Conservation (phyloP, 2,329 filamentous ascomycete genomes). For the Sporothrix protearum region DNA sequence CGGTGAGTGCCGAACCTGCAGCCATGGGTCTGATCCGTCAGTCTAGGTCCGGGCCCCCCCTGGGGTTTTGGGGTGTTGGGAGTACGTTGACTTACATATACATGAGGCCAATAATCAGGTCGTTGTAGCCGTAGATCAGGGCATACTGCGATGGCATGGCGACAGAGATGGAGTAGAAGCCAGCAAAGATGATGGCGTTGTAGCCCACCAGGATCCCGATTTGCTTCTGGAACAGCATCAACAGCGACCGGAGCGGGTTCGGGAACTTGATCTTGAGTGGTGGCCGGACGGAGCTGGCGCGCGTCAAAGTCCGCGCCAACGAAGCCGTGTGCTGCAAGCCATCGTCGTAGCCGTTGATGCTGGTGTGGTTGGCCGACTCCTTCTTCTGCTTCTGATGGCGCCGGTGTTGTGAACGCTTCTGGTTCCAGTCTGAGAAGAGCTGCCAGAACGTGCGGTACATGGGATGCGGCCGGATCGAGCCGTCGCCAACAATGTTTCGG, state of each 20-base stretch:
- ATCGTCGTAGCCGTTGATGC: background rate
- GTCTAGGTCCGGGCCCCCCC: no score
- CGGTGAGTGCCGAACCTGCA: constrained; percentile 46
- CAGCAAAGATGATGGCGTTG: constrained; percentile 46
- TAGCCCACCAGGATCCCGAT: constrained; percentile 52
- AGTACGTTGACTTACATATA: constrained; percentile 38
- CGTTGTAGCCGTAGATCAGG: constrained; percentile 53
- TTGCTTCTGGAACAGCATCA: constrained; percentile 78
- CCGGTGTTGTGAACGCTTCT: background rate
- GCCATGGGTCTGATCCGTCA: constrained; percentile 40
- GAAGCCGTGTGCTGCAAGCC: background rate
- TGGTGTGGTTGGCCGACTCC: background rate
- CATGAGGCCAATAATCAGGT: constrained; percentile 52
- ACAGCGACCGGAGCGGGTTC: constrained; percentile 81
- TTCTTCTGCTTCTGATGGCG: constrained; percentile 8
- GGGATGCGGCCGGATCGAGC: constrained; percentile 38
- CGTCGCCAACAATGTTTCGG: constrained; percentile 50
- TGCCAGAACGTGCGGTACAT: constrained; percentile 26
- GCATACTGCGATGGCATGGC: constrained; percentile 44
- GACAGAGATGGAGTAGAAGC: constrained; percentile 48
- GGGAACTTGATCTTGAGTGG: constrained; percentile 27
- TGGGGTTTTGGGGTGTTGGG: no score
- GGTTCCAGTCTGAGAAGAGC: constrained; percentile 18
- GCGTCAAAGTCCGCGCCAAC: background rate
- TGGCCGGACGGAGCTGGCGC: constrained; percentile 12